These are phyloP conservation scores for Maudiozyma bulderi DNA, from an alignment of 805 yeast species.

Conservation along the genomic window DNA sequence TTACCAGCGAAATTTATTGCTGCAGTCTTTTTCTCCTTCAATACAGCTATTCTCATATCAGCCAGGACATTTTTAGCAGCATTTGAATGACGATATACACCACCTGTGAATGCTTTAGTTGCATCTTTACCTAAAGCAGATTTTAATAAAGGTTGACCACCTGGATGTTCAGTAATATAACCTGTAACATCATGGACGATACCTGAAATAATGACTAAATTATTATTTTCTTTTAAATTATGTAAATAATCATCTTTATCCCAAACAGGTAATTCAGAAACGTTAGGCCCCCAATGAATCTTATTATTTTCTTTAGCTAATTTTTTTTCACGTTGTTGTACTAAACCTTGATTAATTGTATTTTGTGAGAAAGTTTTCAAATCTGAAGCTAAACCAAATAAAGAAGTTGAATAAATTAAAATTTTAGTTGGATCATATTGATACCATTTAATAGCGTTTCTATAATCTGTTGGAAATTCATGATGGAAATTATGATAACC, in stretches of 20 bases:
- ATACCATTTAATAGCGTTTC: conserved; percentile 81
- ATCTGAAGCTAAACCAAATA: conserved; percentile 62
- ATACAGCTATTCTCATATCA: conserved; percentile 72
- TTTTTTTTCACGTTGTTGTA: conserved; percentile 79
- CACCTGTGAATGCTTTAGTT: conserved; percentile 76
- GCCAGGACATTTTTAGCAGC: conserved; percentile 81
- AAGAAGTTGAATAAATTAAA: conserved; percentile 47
- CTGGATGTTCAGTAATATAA: conserved; percentile 72
- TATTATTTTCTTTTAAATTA: conserved; percentile 41
- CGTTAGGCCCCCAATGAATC: conserved; percentile 68
- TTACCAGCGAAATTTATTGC: conserved; percentile 35
- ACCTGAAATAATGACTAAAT: conserved; percentile 64
- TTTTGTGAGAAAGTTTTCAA: conserved; percentile 69
- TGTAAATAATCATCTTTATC: conserved; percentile 50
- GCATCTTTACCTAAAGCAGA: conserved; percentile 77
- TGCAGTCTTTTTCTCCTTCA: conserved; percentile 55
- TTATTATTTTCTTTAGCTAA: conserved; percentile 50
- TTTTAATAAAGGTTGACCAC: conserved; percentile 65
- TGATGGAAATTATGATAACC: conserved; percentile 89
- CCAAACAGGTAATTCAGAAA: conserved; percentile 65
- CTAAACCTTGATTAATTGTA: conserved; percentile 72
- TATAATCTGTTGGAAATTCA: conserved; percentile 82
- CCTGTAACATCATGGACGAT: conserved; percentile 67
- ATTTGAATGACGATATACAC: conserved; percentile 75
- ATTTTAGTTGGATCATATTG: conserved; percentile 79